phyloP scores from a whole-genome alignment of 805 yeast species.

The Kuraishia piskuri region DNA sequence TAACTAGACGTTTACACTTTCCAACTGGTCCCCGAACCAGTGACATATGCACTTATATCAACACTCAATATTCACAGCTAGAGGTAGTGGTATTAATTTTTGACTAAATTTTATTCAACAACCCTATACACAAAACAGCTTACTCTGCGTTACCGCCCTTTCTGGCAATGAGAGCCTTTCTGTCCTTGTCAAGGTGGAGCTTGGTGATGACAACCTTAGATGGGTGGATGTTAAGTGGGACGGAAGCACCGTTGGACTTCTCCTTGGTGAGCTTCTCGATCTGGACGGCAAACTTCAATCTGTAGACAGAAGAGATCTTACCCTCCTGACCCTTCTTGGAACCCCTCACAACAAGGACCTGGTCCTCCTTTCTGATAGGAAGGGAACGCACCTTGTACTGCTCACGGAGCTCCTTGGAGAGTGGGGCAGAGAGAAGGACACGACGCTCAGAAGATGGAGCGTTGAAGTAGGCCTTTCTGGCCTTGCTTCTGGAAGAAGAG shows the following conservation, averaged over 20 bases:
- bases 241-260: constrained; percentile 96
- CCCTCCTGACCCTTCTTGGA: constrained; percentile 99
- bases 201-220: constrained; percentile 98
- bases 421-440: constrained; percentile 93
- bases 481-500: constrained; percentile 97
- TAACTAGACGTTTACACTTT: no score
- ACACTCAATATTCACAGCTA: no score
- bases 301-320: constrained; percentile 94
- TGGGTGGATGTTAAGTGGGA: constrained; percentile 96
- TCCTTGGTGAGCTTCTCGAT: constrained; percentile 96
- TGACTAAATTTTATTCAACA: neutral
- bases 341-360: constrained; percentile 94
- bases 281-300: constrained; percentile 95
- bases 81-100: neutral
- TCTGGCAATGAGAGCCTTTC: constrained; percentile 95
- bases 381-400: constrained; percentile 93
- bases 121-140: constrained; percentile 18
- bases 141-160: constrained; percentile 97
- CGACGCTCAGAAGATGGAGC: constrained; percentile 97
- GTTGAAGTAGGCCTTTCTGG: constrained; percentile 99
- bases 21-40: no score
- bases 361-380: constrained; percentile 97
- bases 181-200: constrained; percentile 96
- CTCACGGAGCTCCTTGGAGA: constrained; percentile 97
- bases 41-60: no score